These are phyloP conservation scores for Tilletia setariae DNA, from an alignment of 1,284 basidiomycete species.

Conservation along the genomic window DNA sequence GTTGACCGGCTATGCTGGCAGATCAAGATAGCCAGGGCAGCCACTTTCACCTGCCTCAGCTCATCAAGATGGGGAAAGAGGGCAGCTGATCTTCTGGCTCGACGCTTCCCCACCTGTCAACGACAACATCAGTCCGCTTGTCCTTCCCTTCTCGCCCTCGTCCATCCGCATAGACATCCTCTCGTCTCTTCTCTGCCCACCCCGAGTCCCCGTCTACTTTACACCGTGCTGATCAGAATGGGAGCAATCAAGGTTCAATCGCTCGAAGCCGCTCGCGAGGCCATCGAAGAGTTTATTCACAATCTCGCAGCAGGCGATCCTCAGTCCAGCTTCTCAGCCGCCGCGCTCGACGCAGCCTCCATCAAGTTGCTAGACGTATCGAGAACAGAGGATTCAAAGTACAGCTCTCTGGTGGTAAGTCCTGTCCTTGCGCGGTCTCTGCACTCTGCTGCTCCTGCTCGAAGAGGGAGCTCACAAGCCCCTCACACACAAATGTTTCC, in stretches of 20 bases:
- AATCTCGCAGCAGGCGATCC: constrained; percentile 16
- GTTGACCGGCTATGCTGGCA: too few relatives aligned
- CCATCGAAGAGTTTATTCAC: constrained; percentile 17
- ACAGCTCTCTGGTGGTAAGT: constrained; percentile 16
- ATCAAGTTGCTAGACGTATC: neutral
- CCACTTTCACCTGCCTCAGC: too few relatives aligned
- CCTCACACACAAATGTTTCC: too few relatives aligned
- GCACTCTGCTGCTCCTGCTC: neutral
- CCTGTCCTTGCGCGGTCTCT: neutral
- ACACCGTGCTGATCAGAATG: neutral
- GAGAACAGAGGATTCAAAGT: constrained; percentile 25
- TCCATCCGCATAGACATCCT: too few relatives aligned
- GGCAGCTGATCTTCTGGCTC: too few relatives aligned
- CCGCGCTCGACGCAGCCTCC: constrained; percentile 12
- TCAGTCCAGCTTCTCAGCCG: constrained; percentile 17
- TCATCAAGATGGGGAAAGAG: too few relatives aligned
- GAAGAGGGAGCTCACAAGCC: too few relatives aligned
- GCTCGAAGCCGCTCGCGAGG: constrained; percentile 17
- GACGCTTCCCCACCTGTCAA: too few relatives aligned
- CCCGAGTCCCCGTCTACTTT: neutral
- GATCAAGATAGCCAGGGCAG: too few relatives aligned
- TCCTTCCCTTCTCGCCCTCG: too few relatives aligned
- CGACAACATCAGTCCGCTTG: too few relatives aligned
- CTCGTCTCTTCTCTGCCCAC: neutral
- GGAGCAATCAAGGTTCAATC: constrained; percentile 14